Base-by-base conservation (phyloP, 1,139 yeast genomes). In the Candida smagusa region DNA sequence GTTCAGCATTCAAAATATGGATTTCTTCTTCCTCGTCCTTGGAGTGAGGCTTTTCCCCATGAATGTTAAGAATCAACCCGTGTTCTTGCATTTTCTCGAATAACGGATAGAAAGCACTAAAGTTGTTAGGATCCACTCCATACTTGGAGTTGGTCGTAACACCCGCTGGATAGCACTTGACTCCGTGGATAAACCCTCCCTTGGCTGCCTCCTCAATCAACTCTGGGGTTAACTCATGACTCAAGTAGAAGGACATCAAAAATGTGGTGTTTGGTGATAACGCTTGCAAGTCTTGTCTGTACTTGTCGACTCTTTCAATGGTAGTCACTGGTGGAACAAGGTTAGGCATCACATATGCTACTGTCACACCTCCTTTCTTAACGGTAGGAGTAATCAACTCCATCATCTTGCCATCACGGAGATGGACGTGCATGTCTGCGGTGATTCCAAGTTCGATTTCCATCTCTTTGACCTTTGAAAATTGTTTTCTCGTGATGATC, bases 101-200 rank as follows among this genome's bases (percentile, higher is more conserved):
- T 8, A 92, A 74, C 4, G 96, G 96, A 59, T 89, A 92, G 55
- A 89, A 94, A 3, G 76, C 80, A 36, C 82, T 77, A 60, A 92
- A 92, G 54, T 92, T 95, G 51, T 89, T 87, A 22, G 94, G 94
- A 59, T 84, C 92, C 26, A 92, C 97, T 31, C 98, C 98, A n/a
- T 83, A 87, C 36, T 76, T 64, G 6, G 96, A 87, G 65, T 92
- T 94, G 35, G 99, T 92, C 9, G 99, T 92, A 25, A 94, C 99
- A 34, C 99, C 99, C 1, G 97, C 97, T 23, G 98, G 98, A 58
- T 94, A 92, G 59, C 96, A 89, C 59, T 92, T 94, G 47, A 89
- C 85, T 41, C 95, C 95, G 29, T 84, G 81, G 28, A 89, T 79
- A 37, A 83, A 83, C 3, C 83, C 83, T 9, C 65, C 56, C 42